Evolutionary conservation across 345 rosid genomes (phyloP).

Genomic region (Eucalyptus virginea): DNA sequence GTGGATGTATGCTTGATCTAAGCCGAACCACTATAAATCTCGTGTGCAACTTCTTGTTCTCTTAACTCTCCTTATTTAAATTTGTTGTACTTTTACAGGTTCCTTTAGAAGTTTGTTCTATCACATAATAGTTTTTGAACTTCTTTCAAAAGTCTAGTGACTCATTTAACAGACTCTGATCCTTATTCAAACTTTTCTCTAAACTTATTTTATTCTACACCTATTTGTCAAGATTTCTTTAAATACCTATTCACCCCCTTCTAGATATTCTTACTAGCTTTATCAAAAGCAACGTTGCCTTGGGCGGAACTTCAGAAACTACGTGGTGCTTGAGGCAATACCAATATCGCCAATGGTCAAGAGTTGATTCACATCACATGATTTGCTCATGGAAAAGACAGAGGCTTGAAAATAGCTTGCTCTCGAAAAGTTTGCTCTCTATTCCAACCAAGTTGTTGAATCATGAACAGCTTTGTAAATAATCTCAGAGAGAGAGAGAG

Average conservation of each 20-base stretch:
- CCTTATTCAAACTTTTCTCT: too few relatives aligned
- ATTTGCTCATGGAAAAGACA: background rate
- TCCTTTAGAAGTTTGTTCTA: too few relatives aligned
- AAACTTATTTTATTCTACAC: too few relatives aligned
- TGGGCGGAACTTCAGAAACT: background rate
- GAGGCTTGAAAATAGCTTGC: background rate
- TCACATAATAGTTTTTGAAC: too few relatives aligned
- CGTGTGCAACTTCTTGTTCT: accelerated
- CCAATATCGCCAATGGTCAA: background rate
- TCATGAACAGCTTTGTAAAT: background rate
- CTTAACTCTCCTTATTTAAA: too few relatives aligned
- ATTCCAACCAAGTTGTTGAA: background rate
- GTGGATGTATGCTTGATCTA: accelerated
- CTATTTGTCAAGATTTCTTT: too few relatives aligned
- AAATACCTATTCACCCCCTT: too few relatives aligned
- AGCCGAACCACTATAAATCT: too few relatives aligned
- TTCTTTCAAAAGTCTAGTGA: too few relatives aligned
- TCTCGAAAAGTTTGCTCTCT: background rate
- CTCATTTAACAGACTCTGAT: too few relatives aligned
- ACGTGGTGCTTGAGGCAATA: background rate
- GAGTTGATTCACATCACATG: background rate
- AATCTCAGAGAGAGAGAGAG: background rate
- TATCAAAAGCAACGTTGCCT: background rate
- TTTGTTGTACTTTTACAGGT: accelerated
- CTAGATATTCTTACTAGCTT: too few relatives aligned